A percentile compares a stretch with the other conserved stretches of the same genome.
Evolutionary conservation across 106 monocot species (phyloP).

Genomic region (Platanthera zijinensis): DNA sequence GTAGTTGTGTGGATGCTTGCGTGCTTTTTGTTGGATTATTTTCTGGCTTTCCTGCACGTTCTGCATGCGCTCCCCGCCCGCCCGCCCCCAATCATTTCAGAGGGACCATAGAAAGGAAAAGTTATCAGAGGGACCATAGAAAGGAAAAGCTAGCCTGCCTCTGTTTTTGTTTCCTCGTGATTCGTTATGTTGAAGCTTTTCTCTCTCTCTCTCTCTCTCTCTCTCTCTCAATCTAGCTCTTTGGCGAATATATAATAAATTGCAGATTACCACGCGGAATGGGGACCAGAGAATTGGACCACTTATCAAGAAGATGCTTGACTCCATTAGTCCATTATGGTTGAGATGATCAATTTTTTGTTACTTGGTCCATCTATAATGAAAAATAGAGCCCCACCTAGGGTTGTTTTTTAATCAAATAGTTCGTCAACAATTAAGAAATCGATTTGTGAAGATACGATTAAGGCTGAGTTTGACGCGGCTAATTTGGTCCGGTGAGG

Average conservation of each 20-base stretch:
- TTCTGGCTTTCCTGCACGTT: too few species aligned
- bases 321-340: neutral
- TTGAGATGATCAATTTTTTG: neutral
- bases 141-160: slow-evolving; percentile 6
- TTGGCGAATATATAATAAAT: neutral
- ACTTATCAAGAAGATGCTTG: neutral
- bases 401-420: too few species aligned
- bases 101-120: neutral
- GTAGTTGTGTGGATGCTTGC: too few species aligned
- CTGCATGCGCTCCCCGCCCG: too few species aligned
- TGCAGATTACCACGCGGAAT: neutral
- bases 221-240: neutral
- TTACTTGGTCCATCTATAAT: neutral
- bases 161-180: slow-evolving; percentile 33
- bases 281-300: neutral
- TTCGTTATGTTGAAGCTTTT: slow-evolving; percentile 17
- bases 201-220: neutral
- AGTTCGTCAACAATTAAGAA: too few species aligned
- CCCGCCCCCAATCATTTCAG: neutral
- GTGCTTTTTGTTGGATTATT: too few species aligned
- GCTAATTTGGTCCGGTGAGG: too few species aligned
- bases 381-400: too few species aligned
- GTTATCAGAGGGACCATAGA: neutral
- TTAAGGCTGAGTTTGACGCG: too few species aligned
- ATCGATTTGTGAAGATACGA: too few species aligned